Conservation (phyloP, 164 flowering plant species). For the Chimonanthus salicifolius region DNA sequence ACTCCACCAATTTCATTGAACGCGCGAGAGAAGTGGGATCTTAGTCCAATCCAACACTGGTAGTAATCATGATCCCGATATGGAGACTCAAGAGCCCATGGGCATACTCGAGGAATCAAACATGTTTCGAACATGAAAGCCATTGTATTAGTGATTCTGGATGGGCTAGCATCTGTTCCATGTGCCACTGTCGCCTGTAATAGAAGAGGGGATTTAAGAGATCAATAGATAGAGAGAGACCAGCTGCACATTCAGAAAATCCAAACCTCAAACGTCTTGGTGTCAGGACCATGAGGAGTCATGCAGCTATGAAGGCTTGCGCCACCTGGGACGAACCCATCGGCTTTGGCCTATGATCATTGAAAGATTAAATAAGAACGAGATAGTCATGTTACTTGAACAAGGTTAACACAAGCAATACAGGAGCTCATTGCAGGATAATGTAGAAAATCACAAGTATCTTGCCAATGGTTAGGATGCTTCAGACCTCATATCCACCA, state of each 20-base stretch:
- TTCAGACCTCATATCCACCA: constrained; percentile 83
- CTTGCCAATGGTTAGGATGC: no score
- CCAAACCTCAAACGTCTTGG: constrained; percentile 80
- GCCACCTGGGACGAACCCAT: constrained; percentile 93
- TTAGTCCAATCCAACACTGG: constrained; percentile 89
- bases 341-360: constrained; percentile 72
- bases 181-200: constrained; percentile 60
- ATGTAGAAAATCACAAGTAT: no score
- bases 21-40: constrained; percentile 51
- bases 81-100: constrained; percentile 88
- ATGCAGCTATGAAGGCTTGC: constrained; percentile 97
- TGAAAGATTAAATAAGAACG: not conserved
- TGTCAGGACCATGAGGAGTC: constrained; percentile 99
- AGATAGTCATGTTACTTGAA: not conserved
- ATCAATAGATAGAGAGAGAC: not conserved
- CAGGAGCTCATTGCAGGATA: not conserved
- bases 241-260: not conserved
- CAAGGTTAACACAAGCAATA: not conserved
- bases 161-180: constrained; percentile 57
- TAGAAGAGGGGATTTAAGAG: constrained; percentile 1
- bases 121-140: constrained; percentile 96
- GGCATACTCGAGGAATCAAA: constrained; percentile 71
- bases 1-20: not conserved
- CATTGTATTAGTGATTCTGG: constrained; percentile 58
- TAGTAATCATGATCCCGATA: constrained; percentile 67